Conservation (phyloP, 2,329 filamentous ascomycete genomes). For the Penicillium sp. region DNA sequence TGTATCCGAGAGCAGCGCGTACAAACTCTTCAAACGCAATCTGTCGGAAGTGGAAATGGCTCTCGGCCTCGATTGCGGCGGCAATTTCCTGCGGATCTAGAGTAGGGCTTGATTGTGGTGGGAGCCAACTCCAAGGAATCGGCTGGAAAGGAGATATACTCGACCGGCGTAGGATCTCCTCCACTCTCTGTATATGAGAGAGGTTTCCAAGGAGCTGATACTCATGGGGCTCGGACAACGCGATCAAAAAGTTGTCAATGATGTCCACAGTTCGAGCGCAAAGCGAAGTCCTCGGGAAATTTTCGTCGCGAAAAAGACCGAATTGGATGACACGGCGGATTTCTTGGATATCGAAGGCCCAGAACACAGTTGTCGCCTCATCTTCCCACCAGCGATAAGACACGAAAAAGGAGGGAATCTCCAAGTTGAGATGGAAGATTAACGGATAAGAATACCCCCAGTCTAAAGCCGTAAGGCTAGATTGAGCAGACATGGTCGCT, state of each 20-base stretch:
- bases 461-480: slow-evolving; percentile 4
- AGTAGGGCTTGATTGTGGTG: slow-evolving; percentile 23
- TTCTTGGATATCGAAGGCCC: slow-evolving; percentile 40
- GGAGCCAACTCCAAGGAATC: slow-evolving; percentile 41
- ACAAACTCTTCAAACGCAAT: slow-evolving; percentile 44
- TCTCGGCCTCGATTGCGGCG: slow-evolving; percentile 39
- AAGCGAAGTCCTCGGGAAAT: slow-evolving; percentile 37
- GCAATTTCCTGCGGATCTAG: slow-evolving; percentile 32
- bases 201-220: slow-evolving; percentile 28
- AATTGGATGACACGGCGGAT: slow-evolving; percentile 42
- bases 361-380: slow-evolving; percentile 39
- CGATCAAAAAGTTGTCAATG: slow-evolving; percentile 36
- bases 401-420: slow-evolving; percentile 36
- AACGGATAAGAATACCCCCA: slow-evolving; percentile 29
- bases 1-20: slow-evolving; percentile 41
- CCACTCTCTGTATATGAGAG: slow-evolving; percentile 41
- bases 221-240: slow-evolving; percentile 32
- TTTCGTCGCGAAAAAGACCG: slow-evolving; percentile 37
- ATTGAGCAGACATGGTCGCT: slow-evolving; percentile 11
- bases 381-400: slow-evolving; percentile 45
- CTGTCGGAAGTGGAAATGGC: slow-evolving; percentile 40
- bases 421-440: slow-evolving; percentile 31
- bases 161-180: slow-evolving; percentile 40
- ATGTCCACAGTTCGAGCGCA: slow-evolving; percentile 34
- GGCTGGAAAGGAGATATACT: slow-evolving; percentile 23